Base-by-base conservation (phyloP, 129 eudicot species). In the Oenanthe sinensis region DNA sequence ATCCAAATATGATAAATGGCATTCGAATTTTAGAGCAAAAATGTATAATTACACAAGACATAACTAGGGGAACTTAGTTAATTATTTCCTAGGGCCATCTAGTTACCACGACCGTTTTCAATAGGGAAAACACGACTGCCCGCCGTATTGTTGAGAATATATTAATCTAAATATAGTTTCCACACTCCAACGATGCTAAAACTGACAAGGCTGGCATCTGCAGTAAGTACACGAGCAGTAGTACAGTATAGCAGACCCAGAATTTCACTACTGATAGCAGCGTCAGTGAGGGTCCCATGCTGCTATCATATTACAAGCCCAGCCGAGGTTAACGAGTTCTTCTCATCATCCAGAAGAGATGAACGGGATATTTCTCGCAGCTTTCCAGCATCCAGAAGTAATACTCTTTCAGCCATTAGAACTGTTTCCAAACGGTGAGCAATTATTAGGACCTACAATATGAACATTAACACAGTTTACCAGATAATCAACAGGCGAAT, bases 391-490 rank as follows among this genome's bases (percentile, higher is more conserved):
- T 79, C 88, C 39, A 96, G 75, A 63, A 79, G 86, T 77, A 90
- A 86, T 76, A 96, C 85, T 70, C 95, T 81, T 79, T 92, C 88
- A 0, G 99, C 97, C 97, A 92, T 92, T 46, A 90, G 78, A 79
- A 92, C 97, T 4, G 99, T 96, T 82, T 96, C 97, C 85, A 96
- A 73, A 46, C 97, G 92, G 85, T 96, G 99, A 30, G 99, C 95
- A 75, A 96, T 92, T 46, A 90, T 92, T 78, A 96, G 74, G 54
- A 96, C 97, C 99, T 95, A 83, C 87, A 81, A 3, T n/a, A 65
- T 45, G 48, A 70, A 28, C 83, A 62, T 28, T 52, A 83, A 55
- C 36, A 49, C 50, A 76, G 60, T 24, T 75, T 75, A 81, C 50
- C 44, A 43, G 22, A 49, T 44, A 81, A 33, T 4, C 15, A 2